Evolutionary conservation across 2,329 filamentous ascomycete genomes (phyloP).

Genomic region (Colletotrichum paranaense): DNA sequence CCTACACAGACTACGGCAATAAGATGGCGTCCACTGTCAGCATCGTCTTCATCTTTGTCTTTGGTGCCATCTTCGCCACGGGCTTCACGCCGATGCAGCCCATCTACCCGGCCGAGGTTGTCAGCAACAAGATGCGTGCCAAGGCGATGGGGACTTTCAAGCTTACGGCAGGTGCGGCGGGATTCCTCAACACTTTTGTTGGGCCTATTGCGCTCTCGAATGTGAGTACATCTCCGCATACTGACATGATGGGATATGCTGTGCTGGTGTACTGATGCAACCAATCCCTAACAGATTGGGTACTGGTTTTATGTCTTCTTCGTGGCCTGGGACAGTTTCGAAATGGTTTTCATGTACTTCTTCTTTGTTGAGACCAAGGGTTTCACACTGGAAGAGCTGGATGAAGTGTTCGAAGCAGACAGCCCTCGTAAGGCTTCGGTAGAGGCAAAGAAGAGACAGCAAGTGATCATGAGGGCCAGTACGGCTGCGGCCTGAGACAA

Average conservation of each 20-base stretch:
- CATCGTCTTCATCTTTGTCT: conserved; percentile 52
- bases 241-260: no score
- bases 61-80: conserved; percentile 47
- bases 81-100: conserved; percentile 51
- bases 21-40: conserved; percentile 46
- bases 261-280: conserved; percentile 11
- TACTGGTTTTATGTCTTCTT: conserved; percentile 53
- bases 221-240: conserved; percentile 38
- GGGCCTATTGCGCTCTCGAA: conserved; percentile 42
- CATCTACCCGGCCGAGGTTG: conserved; percentile 51
- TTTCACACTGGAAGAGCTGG: conserved; percentile 65
- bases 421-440: conserved; percentile 46
- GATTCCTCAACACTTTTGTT: conserved; percentile 49
- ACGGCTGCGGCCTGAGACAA: background rate
- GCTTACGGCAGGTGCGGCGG: conserved; percentile 49
- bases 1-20: conserved; percentile 46
- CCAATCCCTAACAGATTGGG: conserved; percentile 39
- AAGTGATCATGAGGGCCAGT: conserved; percentile 38
- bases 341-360: conserved; percentile 41
- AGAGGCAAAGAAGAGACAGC: conserved; percentile 49
- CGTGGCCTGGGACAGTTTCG: conserved; percentile 48
- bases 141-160: conserved; percentile 49
- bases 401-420: conserved; percentile 60
- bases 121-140: conserved; percentile 51
- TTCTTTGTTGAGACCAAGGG: conserved; percentile 60